Evolutionary conservation across 192 early-diverging fungal genomes (phyloP).

Genomic region (Obelidium mucronatum): DNA sequence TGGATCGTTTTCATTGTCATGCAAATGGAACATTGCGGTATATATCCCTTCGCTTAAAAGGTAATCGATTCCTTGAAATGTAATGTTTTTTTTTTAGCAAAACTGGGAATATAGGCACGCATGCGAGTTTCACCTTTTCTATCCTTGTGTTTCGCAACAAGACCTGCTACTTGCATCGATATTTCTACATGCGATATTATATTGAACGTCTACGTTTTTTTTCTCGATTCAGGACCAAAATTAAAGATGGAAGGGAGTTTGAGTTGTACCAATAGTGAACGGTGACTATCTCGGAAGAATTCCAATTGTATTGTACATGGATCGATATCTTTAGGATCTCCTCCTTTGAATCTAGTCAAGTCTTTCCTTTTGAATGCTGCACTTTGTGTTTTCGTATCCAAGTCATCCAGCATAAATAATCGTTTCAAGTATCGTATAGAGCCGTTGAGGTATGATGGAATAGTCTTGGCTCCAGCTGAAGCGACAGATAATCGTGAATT

Average conservation of each 20-base stretch:
- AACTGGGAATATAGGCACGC: not conserved
- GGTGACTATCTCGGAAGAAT: constrained; percentile 36
- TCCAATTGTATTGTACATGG: not conserved
- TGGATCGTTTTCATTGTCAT: constrained; percentile 55
- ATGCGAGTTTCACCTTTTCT: constrained; percentile 5
- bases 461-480: not conserved
- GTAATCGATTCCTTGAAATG: constrained; percentile 42
- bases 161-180: constrained; percentile 12
- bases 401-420: not conserved
- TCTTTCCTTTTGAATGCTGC: constrained; percentile 34
- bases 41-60: constrained; percentile 50
- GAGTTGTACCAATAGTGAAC: constrained; percentile 25
- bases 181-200: constrained; percentile 35
- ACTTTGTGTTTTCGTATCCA: constrained; percentile 18
- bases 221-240: not conserved
- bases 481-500: not conserved
- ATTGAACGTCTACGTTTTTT: constrained; percentile 26
- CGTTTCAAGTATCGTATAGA: not conserved
- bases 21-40: constrained; percentile 53
- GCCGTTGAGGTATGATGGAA: not conserved
- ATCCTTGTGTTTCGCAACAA: constrained; percentile 18
- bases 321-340: constrained; percentile 5
- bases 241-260: not conserved
- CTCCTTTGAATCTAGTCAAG: constrained; percentile 26
- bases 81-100: constrained; percentile 11